Base-by-base conservation (phyloP, 2,329 filamentous ascomycete species). In the Daldinia sp. region DNA sequence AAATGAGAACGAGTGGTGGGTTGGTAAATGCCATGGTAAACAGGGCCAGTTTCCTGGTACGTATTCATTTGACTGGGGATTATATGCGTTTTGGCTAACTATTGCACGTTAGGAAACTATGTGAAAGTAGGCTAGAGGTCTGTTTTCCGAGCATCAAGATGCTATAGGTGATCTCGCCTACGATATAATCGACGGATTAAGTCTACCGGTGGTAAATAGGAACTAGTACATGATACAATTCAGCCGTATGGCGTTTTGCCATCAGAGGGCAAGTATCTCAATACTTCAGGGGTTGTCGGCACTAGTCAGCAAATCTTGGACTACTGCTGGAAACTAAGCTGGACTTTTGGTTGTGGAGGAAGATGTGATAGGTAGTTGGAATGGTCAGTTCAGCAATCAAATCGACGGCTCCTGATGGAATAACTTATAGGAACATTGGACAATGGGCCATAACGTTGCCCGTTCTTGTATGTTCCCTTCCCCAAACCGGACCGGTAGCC, bases 1-100 rank as follows among this genome's bases (percentile, higher is more conserved):
- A 70, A 98, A 97, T 76, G 90, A 93, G 58, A 98, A 99, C 74
- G 96, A 99, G 81, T 99, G 96, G 96, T 99, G 96, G 96, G 90
- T 87, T 7, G 96, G 96, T 41, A 92, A 89, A 78, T 78, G 97
- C 60, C 86, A 91, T 66, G 93, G 92, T 55, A 91, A 91, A 81
- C 85, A 92, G 77, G 96, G 96, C 28, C 95, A 98, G 78, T 99
- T 99, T 79, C 96, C 96, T 82, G 96, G 96, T 97, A 85, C 78
- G 89, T 79, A 48, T 63, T 20, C 42, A 23, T 18, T 54, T 28
- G 3, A 4, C 6, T 12, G 10, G 39, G 33, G 13, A 39, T 41
- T 26, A 15, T 41, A n/a, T 33, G 41, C 10, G 9, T 60, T 42
- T 5, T 2, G 62, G 48, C 77, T 82, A 72, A 81, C 56, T 15